Base-by-base conservation (phyloP, 805 yeast species). In the Saturnispora galanensis region DNA sequence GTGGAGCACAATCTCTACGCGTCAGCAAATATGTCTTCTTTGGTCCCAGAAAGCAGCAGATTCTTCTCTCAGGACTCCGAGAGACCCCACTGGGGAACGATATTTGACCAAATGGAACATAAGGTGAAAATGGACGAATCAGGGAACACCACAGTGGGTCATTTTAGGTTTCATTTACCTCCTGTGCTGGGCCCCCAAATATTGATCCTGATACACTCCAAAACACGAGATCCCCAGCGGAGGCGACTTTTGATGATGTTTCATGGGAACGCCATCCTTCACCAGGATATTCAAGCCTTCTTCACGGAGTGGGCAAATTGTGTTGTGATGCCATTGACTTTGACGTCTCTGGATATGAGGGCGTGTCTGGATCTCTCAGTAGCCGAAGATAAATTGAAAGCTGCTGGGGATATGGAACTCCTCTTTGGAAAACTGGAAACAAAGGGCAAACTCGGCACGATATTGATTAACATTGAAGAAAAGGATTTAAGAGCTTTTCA, bases 141-240 rank as follows among this genome's bases (percentile, higher is more conserved):
- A 6, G 31, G n/a, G 7, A 26, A 32, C 10, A 16, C 16, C 6
- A 31, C 28, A 18, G 49, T 56, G 11, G 65, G 66, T 0, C 59
- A 58, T 45, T 54, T 62, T 34, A 50, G 65, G 42, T 61, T 54
- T 50, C 56, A 56, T 39, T 43, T 59, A 31, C 52, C 57, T 15
- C 53, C 51, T 13, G 42, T 57, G 1, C 42, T 61, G 4, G 59
- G 60, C 2, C 58, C 54, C 10, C 66, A 62, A 32, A 34, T 60
- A 5, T 12, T 58, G 3, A 52, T 61, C 1, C 45, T 62, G 18
- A 51, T 62, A 7, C 59, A 57, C 33, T 37, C 50, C 13, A 38
- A 43, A 12, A 15, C 35, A 13, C 17, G 6, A 16, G 45, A 41
- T 41, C 28, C n/a, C 3, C 12, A 6, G 1, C 21, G 35, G 3